Evolutionary conservation across 2,329 filamentous ascomycete genomes (phyloP).

Genomic region (Claviceps spartinae): DNA sequence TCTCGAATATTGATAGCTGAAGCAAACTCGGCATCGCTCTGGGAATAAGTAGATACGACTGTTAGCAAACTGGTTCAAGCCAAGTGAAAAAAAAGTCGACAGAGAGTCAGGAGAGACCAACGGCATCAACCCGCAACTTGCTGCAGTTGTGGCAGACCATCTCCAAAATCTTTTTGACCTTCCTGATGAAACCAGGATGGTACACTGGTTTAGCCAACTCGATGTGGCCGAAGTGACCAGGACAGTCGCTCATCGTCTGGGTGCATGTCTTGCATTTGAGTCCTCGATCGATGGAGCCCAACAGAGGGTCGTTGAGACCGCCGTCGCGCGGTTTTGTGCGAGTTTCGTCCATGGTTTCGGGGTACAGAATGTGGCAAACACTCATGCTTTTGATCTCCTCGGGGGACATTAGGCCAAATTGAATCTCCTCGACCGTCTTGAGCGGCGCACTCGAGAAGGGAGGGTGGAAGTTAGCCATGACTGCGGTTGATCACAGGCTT

Average conservation of each 20-base stretch:
- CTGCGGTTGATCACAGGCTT: constrained; percentile 23
- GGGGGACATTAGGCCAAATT: constrained; percentile 93
- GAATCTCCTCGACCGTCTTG: constrained; percentile 96
- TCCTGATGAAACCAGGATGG: constrained; percentile 90
- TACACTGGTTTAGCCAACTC: constrained; percentile 94
- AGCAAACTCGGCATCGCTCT: constrained; percentile 75
- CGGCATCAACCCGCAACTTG: constrained; percentile 93
- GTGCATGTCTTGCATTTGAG: constrained; percentile 95
- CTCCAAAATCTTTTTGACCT: constrained; percentile 98
- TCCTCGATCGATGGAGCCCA: constrained; percentile 91
- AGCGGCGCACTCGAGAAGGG: constrained; percentile 86
- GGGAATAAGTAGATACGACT: constrained; percentile 25
- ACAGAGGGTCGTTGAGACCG: constrained; percentile 87
- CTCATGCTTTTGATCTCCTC: constrained; percentile 99
- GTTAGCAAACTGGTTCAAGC: constrained; percentile 45
- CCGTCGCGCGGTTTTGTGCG: constrained; percentile 80
- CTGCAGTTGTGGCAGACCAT: constrained; percentile 98
- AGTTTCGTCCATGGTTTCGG: constrained; percentile 98
- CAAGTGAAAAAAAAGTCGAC: constrained; percentile 31
- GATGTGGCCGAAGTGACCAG: constrained; percentile 97
- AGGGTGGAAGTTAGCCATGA: constrained; percentile 86
- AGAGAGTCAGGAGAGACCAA: constrained; percentile 56
- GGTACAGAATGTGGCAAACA: constrained; percentile 88
- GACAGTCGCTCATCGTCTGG: constrained; percentile 90
- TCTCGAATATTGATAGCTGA: constrained; percentile 76